Evolutionary conservation across 2,329 filamentous ascomycete genomes (phyloP).

Genomic region (Aspergillus luchuensis): DNA sequence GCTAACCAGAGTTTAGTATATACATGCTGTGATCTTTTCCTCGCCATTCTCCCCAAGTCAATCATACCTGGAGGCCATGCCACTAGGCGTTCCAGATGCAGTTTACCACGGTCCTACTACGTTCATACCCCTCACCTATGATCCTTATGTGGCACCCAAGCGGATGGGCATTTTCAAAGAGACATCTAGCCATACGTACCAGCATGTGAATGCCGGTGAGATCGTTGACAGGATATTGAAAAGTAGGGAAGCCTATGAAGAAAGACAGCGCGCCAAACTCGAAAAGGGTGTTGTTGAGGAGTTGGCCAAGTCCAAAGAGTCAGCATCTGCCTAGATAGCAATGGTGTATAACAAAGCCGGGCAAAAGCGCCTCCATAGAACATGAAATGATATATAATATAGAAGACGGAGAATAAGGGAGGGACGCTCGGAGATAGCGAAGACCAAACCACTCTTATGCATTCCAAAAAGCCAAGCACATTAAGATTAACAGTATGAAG

Average conservation of each 20-base stretch:
- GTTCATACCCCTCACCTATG: slow-evolving; percentile 77
- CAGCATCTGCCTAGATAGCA: slow-evolving; percentile 27
- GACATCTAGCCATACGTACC: slow-evolving; percentile 74
- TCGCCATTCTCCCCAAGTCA: slow-evolving; percentile 85
- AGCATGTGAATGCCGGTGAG: slow-evolving; percentile 85
- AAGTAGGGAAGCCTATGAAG: slow-evolving; percentile 85
- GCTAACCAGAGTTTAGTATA: slow-evolving; percentile 60
- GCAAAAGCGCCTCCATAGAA: not conserved
- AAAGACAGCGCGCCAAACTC: slow-evolving; percentile 84
- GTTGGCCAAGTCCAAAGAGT: slow-evolving; percentile 63
- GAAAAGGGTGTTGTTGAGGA: slow-evolving; percentile 79
- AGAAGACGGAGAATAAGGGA: no score
- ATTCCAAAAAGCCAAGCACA: no score
- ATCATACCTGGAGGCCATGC: slow-evolving; percentile 73
- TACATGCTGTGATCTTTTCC: slow-evolving; percentile 84
- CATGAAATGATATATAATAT: no score
- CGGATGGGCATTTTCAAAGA: slow-evolving; percentile 81
- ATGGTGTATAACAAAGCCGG: not conserved
- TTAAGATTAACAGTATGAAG: no score
- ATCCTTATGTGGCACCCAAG: slow-evolving; percentile 80
- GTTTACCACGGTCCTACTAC: slow-evolving; percentile 97
- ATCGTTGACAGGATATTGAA: slow-evolving; percentile 90
- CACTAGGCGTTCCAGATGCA: slow-evolving; percentile 71
- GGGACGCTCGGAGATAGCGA: no score
- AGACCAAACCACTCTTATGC: no score